phyloP scores from a whole-genome alignment of 495 filamentous ascomycete species.

The Trichodelitschia bisporula region DNA sequence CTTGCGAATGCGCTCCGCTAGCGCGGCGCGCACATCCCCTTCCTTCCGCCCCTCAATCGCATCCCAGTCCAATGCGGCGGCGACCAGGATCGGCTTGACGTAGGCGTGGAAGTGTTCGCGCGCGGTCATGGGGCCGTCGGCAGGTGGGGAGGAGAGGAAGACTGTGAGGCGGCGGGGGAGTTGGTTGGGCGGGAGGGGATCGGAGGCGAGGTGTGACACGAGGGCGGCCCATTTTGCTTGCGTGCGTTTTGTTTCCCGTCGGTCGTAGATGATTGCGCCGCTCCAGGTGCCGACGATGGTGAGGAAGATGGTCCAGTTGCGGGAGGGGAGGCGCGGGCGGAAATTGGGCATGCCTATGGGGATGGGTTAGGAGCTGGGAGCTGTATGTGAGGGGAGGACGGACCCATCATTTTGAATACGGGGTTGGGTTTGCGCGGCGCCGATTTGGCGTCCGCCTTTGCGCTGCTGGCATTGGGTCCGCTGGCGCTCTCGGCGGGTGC shows the following conservation, averaged over 20 bases:
- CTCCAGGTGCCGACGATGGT: conserved; percentile 52
- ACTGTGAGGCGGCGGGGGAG: conserved; percentile 73
- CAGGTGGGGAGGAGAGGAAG: conserved; percentile 63
- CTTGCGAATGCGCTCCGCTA: conserved; percentile 62
- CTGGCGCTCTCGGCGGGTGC: no score
- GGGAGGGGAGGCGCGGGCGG: conserved; percentile 66
- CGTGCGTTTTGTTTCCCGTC: conserved; percentile 55
- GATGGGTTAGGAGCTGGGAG: no score
- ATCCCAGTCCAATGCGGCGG: conserved; percentile 80
- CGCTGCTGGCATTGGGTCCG: no score
- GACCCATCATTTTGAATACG: no score
- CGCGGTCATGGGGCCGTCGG: conserved; percentile 53
- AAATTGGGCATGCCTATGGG: conserved; percentile 48
- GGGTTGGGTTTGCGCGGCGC: no score
- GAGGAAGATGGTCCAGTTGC: conserved; percentile 95
- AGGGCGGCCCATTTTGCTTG: conserved; percentile 70
- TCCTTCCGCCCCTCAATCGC: conserved; percentile 77
- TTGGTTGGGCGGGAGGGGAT: conserved; percentile 39
- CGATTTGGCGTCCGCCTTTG: no score
- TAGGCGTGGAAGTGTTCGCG: conserved; percentile 92
- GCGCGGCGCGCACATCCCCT: conserved; percentile 59
- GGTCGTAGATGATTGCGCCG: conserved; percentile 65
- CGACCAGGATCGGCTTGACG: conserved; percentile 76
- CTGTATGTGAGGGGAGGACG: no score
- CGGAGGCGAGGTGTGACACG: conserved; percentile 66